A percentile compares a stretch with the other conserved stretches of the same genome.
Conservation (phyloP, 1,284 basidiomycete genomes). For the Fomes fomentarius region DNA sequence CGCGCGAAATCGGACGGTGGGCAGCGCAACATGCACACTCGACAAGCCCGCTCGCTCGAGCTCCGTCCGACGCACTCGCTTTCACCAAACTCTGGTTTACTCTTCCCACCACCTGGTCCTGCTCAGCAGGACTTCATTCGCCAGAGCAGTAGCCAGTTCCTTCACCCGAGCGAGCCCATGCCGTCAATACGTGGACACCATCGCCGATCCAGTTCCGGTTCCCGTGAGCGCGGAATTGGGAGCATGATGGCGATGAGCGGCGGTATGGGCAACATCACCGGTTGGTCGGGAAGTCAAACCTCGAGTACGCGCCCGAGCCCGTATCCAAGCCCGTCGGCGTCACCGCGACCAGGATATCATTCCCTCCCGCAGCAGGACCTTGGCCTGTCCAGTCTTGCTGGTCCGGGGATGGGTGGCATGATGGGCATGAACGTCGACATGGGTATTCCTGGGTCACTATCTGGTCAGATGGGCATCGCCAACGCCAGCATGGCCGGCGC, state of each 20-base stretch:
- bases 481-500: constrained; percentile 16
- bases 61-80: constrained; percentile 27
- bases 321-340: constrained; percentile 62
- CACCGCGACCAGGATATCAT: constrained; percentile 36
- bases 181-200: constrained; percentile 48
- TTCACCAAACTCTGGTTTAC: constrained; percentile 19
- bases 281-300: constrained; percentile 31
- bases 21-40: constrained; percentile 29
- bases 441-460: constrained; percentile 20
- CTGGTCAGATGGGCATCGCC: constrained; percentile 20
- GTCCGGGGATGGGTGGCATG: constrained; percentile 18
- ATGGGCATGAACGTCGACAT: constrained; percentile 14
- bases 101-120: constrained; percentile 42
- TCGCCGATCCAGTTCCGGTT: constrained; percentile 63
- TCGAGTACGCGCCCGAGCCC: constrained; percentile 46
- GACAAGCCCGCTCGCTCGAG: constrained; percentile 28
- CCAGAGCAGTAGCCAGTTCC: constrained; percentile 36
- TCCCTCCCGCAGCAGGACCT: constrained; percentile 33
- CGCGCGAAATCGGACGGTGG: constrained; percentile 55
- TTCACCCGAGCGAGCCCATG: constrained; percentile 44
- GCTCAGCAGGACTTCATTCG: constrained; percentile 50
- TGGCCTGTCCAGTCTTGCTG: constrained; percentile 23
- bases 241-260: constrained; percentile 17
- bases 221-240: constrained; percentile 41
- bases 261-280: constrained; percentile 27